A percentile compares a stretch with the other conserved stretches of the same genome.
These are phyloP conservation scores for Lyophyllum atratum DNA, from an alignment of 768 basidiomycete genomes.

Conservation along the genomic window DNA sequence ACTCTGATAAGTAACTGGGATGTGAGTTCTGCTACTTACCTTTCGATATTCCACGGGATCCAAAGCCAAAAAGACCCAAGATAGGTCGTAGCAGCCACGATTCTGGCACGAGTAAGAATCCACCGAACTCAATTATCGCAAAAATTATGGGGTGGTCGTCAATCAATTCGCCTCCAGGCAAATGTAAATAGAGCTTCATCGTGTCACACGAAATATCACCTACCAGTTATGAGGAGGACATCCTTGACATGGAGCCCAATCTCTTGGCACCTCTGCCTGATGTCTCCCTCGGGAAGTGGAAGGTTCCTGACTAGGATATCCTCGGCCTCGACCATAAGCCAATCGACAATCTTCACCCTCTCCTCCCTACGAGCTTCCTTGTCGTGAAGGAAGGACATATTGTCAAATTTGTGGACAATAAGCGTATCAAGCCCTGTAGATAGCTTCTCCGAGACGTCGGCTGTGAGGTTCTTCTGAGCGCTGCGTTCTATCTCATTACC, in stretches of 20 bases:
- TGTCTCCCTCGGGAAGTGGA: constrained; percentile 23
- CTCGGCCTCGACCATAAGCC: constrained; percentile 26
- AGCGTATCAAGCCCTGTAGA: constrained; percentile 18
- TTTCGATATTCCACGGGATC: constrained; percentile 22
- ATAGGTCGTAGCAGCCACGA: constrained; percentile 29
- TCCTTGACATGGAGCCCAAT: constrained; percentile 25
- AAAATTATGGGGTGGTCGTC: constrained; percentile 37
- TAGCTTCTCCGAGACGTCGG: constrained; percentile 19
- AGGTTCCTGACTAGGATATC: constrained; percentile 24
- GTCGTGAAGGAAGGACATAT: constrained; percentile 25
- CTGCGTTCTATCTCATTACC: constrained; percentile 6
- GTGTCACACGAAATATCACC: background rate
- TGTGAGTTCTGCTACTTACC: too few relatives aligned
- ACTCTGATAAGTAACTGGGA: too few relatives aligned
- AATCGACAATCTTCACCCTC: constrained; percentile 19
- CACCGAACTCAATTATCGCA: constrained; percentile 22
- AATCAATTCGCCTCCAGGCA: constrained; percentile 30
- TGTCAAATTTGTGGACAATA: constrained; percentile 22
- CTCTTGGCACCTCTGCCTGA: constrained; percentile 19
- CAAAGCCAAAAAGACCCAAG: constrained; percentile 36
- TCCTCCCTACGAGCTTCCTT: constrained; percentile 29
- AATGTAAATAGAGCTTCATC: background rate
- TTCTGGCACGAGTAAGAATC: constrained; percentile 30
- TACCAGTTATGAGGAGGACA: constrained; percentile 27
- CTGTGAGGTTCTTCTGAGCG: background rate